A percentile compares a stretch with the other conserved stretches of the same genome.
These are phyloP conservation scores for Penicillium lagena DNA, from an alignment of 495 filamentous ascomycete genomes.

Conservation along the genomic window DNA sequence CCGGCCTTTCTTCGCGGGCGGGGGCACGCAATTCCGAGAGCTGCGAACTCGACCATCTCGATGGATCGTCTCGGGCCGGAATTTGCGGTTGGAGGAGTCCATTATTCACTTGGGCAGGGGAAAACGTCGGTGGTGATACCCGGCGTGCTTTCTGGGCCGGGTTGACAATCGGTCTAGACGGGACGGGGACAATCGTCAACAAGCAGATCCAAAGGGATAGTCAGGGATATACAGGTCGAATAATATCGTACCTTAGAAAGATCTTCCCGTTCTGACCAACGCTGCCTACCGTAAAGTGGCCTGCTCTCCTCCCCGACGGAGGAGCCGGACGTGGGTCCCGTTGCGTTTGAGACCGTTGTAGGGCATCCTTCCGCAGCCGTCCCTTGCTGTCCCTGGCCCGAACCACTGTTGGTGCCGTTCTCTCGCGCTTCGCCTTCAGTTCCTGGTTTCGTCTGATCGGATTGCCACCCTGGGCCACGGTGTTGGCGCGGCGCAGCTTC, in stretches of 20 bases:
- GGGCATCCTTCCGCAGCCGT: constrained; percentile 33
- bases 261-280: constrained; percentile 91
- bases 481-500: constrained; percentile 35
- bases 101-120: constrained; percentile 26
- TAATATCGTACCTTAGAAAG: constrained; percentile 72
- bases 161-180: constrained; percentile 44
- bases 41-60: constrained; percentile 42
- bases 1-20: constrained; percentile 11
- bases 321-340: constrained; percentile 24
- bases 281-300: constrained; percentile 90
- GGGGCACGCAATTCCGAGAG: constrained; percentile 37
- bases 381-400: constrained; percentile 44
- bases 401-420: constrained; percentile 26
- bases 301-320: constrained; percentile 43
- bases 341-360: constrained; percentile 30
- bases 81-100: constrained; percentile 22
- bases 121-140: constrained; percentile 20
- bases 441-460: constrained; percentile 26
- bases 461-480: constrained; percentile 31
- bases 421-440: constrained; percentile 23
- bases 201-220: too few relatives aligned
- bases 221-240: too few relatives aligned
- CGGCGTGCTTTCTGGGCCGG: constrained; percentile 25
- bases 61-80: constrained; percentile 21
- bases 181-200: constrained; percentile 10